Evolutionary conservation across 768 basidiomycete genomes (phyloP), one percentile per base, ranked within the genome.

Genomic region (Lactifluus hygrophoroides): DNA sequence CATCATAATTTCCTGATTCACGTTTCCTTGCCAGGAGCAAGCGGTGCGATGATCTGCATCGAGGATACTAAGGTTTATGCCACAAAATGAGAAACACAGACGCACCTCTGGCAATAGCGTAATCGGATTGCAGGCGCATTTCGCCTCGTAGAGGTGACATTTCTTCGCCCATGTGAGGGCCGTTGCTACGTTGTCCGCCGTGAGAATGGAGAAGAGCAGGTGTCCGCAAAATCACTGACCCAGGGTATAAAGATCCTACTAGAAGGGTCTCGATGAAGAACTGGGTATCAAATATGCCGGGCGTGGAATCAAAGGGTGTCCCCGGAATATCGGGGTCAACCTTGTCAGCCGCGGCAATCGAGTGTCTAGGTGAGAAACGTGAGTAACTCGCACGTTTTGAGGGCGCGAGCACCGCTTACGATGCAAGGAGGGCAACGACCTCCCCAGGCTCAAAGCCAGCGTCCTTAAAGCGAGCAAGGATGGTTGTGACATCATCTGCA

Each of bases 191-290:
- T 44, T n/a, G 8, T n/a, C 42, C 19, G 11, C 25, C 28, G 27
- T 60, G 40, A 60, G 53, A 44, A 30, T 11, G 9, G 6, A 11
- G 21, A 21, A 17, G n/a, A n/a, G 23, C 27, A 30, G 7, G 16
- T 5, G 19, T 23, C 43, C 6, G 2, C 11, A n/a, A 34, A 19
- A n/a, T 14, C 3, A 54, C 58, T n/a, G 23, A 60, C 58, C 70
- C 69, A 40, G 70, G 70, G 67, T 68, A 71, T 40, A 51, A 35
- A 19, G 62, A 65, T 47, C 70, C 69, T n/a, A 54, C 55, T 19
- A 70, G 42, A 16, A 54, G 30, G 14, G 73, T 72, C 58, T 80
- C 77, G 44, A 79, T 19, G 58, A 63, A 69, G 55, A 71, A 60
- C 44, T 68, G 69, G 27, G 61, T 65, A 60, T 70, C 70, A 40